Percentiles rank a stretch among this genome's conserved stretches.
Evolutionary conservation across 2,329 filamentous ascomycete species (phyloP).

Genomic region (Gnomoniopsis sp.): DNA sequence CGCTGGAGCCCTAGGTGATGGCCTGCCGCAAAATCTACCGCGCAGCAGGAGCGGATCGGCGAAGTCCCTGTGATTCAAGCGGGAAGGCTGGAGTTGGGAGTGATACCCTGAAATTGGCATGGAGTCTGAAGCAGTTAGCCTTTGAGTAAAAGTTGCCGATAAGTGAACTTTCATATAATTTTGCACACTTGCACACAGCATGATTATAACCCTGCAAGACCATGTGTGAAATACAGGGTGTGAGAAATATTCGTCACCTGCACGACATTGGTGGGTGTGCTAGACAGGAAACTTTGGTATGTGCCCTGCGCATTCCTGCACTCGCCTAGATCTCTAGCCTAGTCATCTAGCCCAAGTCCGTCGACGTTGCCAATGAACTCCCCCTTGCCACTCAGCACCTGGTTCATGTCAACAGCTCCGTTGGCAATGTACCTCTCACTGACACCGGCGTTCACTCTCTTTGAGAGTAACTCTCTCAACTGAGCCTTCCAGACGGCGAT

Average conservation of each 20-base stretch:
- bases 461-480: slow-evolving; percentile 65
- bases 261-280: background rate
- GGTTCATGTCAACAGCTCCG: slow-evolving; percentile 78
- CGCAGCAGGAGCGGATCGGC: background rate
- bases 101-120: background rate
- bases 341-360: slow-evolving; percentile 36
- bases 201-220: no score
- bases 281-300: background rate
- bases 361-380: slow-evolving; percentile 60
- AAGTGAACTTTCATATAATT: no score
- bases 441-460: slow-evolving; percentile 81
- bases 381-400: slow-evolving; percentile 63
- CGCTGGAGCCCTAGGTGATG: background rate
- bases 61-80: background rate
- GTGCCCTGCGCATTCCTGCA: slow-evolving; percentile 7
- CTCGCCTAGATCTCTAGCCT: slow-evolving; percentile 4
- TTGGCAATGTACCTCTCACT: slow-evolving; percentile 82
- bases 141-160: background rate
- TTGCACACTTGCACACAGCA: no score
- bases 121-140: background rate
- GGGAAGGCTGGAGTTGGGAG: no score
- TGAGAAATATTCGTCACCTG: background rate
- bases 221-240: background rate
- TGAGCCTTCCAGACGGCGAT: slow-evolving; percentile 67
- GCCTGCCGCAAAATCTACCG: background rate